phyloP scores from a whole-genome alignment of 495 filamentous ascomycete species.

The Diplogelasinospora grovesii region DNA sequence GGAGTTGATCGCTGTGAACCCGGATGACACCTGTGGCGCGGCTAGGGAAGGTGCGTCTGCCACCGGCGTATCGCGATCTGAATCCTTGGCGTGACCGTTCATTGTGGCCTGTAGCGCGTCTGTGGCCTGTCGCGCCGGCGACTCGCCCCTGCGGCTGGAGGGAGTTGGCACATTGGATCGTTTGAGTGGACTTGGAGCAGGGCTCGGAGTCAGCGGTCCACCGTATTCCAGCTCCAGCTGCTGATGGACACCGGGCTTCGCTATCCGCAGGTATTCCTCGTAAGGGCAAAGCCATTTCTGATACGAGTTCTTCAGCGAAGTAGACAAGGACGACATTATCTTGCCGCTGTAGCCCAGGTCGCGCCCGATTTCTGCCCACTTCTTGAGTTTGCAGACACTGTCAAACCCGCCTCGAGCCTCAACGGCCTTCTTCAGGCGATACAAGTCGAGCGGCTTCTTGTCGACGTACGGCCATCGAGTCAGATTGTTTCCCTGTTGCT shows the following conservation, averaged over 20 bases:
- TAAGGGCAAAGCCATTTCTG: conserved; percentile 94
- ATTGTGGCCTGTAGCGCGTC: conserved; percentile 62
- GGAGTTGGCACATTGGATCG: conserved; percentile 65
- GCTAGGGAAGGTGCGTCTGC: conserved; percentile 40
- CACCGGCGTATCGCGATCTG: conserved; percentile 47
- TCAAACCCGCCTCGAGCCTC: conserved; percentile 91
- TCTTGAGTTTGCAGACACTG: conserved; percentile 92
- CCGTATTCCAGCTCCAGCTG: conserved; percentile 91
- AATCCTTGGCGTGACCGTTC: conserved; percentile 40
- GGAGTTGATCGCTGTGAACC: conserved; percentile 71
- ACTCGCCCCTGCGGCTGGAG: conserved; percentile 55
- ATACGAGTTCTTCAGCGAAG: conserved; percentile 97
- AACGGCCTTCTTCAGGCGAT: conserved; percentile 94
- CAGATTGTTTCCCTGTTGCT: conserved; percentile 88
- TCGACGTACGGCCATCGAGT: conserved; percentile 94
- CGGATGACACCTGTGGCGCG: conserved; percentile 43
- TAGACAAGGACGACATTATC: conserved; percentile 99
- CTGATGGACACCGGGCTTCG: conserved; percentile 95
- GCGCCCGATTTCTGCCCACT: conserved; percentile 97
- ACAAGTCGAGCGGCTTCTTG: conserved; percentile 93
- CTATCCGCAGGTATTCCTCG: conserved; percentile 86
- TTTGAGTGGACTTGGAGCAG: conserved; percentile 78
- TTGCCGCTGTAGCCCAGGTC: conserved; percentile 98
- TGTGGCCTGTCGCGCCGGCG: conserved; percentile 64
- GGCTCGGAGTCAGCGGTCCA: conserved; percentile 89